Percentiles rank a stretch among this genome's conserved stretches.
phyloP scores from a whole-genome alignment of 2,329 filamentous ascomycete species.

The Talaromyces verruculosus region DNA sequence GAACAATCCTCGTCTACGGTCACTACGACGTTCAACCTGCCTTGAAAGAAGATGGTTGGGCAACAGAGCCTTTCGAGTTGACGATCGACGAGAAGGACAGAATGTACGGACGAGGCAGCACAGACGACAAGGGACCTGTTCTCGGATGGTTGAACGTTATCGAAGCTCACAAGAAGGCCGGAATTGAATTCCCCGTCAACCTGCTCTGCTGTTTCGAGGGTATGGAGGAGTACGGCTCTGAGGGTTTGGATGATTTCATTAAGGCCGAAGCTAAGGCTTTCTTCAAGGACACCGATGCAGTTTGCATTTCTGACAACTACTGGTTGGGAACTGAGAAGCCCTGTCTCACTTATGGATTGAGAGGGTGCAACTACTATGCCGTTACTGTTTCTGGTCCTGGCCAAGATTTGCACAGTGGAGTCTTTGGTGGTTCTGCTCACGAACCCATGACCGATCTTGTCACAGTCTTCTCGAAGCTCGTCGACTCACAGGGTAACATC shows the following conservation, averaged over 20 bases:
- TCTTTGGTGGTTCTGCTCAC: constrained; percentile 93
- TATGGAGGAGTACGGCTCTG: constrained; percentile 98
- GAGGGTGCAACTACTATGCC: constrained; percentile 97
- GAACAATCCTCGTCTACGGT: constrained; percentile 93
- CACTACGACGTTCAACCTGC: constrained; percentile 99
- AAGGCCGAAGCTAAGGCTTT: constrained; percentile 85
- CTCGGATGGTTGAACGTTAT: constrained; percentile 98
- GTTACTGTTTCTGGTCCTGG: constrained; percentile 87
- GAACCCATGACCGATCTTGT: constrained; percentile 98
- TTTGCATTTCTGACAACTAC: constrained; percentile 99
- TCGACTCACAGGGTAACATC: constrained; percentile 89
- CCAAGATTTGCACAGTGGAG: constrained; percentile 92
- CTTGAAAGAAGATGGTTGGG: constrained; percentile 90
- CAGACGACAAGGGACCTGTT: constrained; percentile 97
- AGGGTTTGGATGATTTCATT: constrained; percentile 94
- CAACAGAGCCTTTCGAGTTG: constrained; percentile 88
- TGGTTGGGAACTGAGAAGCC: constrained; percentile 99
- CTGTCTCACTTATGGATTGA: constrained; percentile 93
- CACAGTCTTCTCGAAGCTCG: constrained; percentile 75
- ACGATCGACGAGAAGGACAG: constrained; percentile 84
- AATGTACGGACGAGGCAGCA: constrained; percentile 95
- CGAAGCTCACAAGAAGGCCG: constrained; percentile 93
- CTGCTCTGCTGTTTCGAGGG: constrained; percentile 99
- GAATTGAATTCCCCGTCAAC: constrained; percentile 93
- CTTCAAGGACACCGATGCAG: constrained; percentile 92